phyloP scores from a whole-genome alignment of 2,329 filamentous ascomycete species.

The Thielaviopsis ethacetica region DNA sequence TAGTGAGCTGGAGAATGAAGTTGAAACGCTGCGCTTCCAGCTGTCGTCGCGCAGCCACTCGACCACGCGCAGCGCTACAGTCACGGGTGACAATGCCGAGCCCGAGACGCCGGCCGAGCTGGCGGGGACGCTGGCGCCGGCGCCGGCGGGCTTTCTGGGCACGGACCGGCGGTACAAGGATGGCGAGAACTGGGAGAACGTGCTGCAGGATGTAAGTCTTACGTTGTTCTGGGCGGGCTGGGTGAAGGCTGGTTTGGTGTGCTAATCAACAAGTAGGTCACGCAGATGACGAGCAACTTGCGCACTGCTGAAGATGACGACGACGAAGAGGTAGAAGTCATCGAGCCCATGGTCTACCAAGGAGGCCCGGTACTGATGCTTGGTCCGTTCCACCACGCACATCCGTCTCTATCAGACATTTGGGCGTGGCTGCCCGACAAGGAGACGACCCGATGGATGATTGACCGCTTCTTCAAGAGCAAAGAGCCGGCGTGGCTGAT shows the following conservation, averaged over 20 bases:
- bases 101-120: slow-evolving; percentile 11
- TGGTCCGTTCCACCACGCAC: slow-evolving; percentile 14
- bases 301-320: slow-evolving; percentile 15
- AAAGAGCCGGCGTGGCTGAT: slow-evolving; percentile 18
- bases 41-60: not conserved
- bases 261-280: slow-evolving; percentile 11
- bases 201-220: slow-evolving; percentile 18
- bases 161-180: slow-evolving; percentile 17
- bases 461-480: slow-evolving; percentile 18
- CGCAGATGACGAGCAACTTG: slow-evolving; percentile 14
- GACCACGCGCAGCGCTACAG: not conserved
- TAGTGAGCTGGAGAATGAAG: not conserved
- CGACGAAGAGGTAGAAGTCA: slow-evolving; percentile 12
- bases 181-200: slow-evolving; percentile 18
- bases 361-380: slow-evolving; percentile 15
- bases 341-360: slow-evolving; percentile 11
- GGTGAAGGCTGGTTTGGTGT: not conserved
- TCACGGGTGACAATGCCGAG: not conserved
- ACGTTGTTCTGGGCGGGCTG: not conserved
- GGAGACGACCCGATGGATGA: slow-evolving; percentile 15
- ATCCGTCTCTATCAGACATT: slow-evolving; percentile 13
- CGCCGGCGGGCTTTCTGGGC: slow-evolving; percentile 14
- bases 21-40: not conserved
- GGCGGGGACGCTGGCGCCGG: slow-evolving; percentile 5
- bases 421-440: slow-evolving; percentile 15